phyloP scores from a whole-genome alignment of 345 rosid species.

The Raphanus sativus region DNA sequence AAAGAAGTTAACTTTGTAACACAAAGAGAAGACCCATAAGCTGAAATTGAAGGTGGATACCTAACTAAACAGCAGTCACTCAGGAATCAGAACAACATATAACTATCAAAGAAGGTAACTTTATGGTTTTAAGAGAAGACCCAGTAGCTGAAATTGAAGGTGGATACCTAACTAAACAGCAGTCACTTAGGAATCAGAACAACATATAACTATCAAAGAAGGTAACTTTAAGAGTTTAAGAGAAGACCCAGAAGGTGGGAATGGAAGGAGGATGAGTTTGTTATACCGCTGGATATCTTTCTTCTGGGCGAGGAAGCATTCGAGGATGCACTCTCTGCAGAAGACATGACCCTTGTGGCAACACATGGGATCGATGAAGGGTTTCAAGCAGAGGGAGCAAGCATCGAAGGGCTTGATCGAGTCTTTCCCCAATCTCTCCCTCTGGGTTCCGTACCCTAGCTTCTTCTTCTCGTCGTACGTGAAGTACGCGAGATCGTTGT shows the following conservation, averaged over 20 bases:
- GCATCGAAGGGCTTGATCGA: conserved; percentile 95
- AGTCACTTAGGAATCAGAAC: too few species aligned
- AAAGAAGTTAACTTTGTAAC: neutral
- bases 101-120: neutral
- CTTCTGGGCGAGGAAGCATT: conserved; percentile 84
- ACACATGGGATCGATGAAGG: conserved; percentile 82
- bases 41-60: too few species aligned
- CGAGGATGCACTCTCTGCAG: conserved; percentile 88
- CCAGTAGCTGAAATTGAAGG: too few species aligned
- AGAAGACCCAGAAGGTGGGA: neutral
- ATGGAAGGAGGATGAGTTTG: neutral
- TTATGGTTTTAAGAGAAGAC: too few species aligned
- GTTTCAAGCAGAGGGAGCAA: conserved; percentile 90
- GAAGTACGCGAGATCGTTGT: conserved; percentile 93
- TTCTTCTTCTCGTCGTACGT: conserved; percentile 96
- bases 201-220: neutral
- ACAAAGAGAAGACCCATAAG: too few species aligned
- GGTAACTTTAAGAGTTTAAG: neutral
- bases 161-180: too few species aligned
- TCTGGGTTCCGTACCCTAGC: conserved; percentile 95
- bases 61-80: too few species aligned
- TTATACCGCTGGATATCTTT: conserved; percentile 76
- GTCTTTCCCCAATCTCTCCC: conserved; percentile 90
- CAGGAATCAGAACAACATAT: too few species aligned
- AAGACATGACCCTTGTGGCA: conserved; percentile 92